Evolutionary conservation across 176 grass and related monocot genomes (phyloP), one percentile per base, ranked within the genome.

Genomic region (Aegilops bicornis): DNA sequence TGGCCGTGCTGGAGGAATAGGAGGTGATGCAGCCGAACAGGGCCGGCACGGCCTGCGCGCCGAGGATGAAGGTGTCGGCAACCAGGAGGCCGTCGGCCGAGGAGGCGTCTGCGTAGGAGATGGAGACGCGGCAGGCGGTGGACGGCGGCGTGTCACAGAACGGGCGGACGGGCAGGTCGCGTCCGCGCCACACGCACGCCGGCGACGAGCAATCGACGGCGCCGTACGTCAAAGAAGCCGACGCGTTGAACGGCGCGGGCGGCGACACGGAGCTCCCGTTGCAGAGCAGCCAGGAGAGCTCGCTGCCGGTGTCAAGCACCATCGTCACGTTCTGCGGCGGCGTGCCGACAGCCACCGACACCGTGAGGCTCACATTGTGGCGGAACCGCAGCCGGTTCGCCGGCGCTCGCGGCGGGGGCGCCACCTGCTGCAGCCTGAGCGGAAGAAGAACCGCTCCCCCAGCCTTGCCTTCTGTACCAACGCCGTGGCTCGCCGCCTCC

Each of bases 261-360:
- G 25, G 7, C 3, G 80, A 25, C 24, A 64, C 72, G 82, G n/a
- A 9, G 73, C 13, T 92, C 75, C 71, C 59, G 69, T 92, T 94
- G 90, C 95, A 97, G 73, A 91, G 90, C 24, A 94, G 81, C 95
- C 92, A 97, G n/a, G 90, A 94, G 61, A 97, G 86, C 89, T 97
- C 92, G 84, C 92, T 97, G 76, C 95, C 92, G 48, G 92, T 97
- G 88, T 97, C 95, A 39, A 97, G 89, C 50, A 95, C 95, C 95
- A 93, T 93, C 15, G 95, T 91, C 3, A 88, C 87, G 77, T 95
- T 92, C 87, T 95, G 92, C 80, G 91, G 92, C 48, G 92, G 92
- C 73, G 69, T 79, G 74, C 92, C 92, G 61, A 93, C 87, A 29
- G 88, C 64, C 64, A 93, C 73, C 56, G 82, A 54, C 72, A 95